phyloP scores from a whole-genome alignment of 805 yeast genomes.

The Starmera dryadoides region DNA sequence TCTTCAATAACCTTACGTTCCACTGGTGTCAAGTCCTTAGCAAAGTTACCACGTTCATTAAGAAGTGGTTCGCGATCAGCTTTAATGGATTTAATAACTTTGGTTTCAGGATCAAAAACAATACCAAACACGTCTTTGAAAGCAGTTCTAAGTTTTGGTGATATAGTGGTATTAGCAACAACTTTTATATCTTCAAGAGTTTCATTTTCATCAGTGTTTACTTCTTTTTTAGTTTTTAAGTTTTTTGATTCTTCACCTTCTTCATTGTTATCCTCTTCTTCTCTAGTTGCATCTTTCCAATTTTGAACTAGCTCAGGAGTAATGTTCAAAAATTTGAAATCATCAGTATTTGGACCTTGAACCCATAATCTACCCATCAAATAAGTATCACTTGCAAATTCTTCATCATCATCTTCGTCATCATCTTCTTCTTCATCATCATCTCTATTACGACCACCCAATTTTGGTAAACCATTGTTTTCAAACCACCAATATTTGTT shows the following conservation, averaged over 20 bases:
- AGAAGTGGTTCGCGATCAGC: constrained; percentile 29
- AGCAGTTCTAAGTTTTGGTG: constrained; percentile 16
- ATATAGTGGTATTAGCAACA: constrained; percentile 7
- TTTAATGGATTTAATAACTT: constrained; percentile 45
- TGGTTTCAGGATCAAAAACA: constrained; percentile 32
- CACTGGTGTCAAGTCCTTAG: constrained; percentile 12
- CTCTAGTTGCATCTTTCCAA: constrained; percentile 20
- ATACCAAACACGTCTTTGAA: constrained; percentile 15
- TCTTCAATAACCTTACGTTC: constrained; percentile 69
- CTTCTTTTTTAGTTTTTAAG: constrained; percentile 11
- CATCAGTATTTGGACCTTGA: constrained; percentile 72
- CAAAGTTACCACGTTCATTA: constrained; percentile 30
- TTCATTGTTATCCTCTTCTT: constrained; percentile 18
- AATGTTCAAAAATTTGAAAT: constrained; percentile 27
- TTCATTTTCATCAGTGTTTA: constrained; percentile 19
- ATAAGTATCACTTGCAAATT: constrained; percentile 46
- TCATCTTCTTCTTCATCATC: constrained; percentile 35
- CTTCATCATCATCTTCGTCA: constrained; percentile 33
- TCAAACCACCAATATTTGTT: constrained; percentile 97
- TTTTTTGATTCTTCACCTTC: constrained; percentile 13
- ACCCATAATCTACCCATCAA: constrained; percentile 84
- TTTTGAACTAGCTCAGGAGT: constrained; percentile 17
- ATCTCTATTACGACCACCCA: constrained; percentile 28
- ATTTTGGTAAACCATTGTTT: constrained; percentile 65
- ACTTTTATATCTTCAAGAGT: constrained; percentile 13